Base-by-base conservation (phyloP, 2,329 filamentous ascomycete genomes). In the Aureobasidium sp. region DNA sequence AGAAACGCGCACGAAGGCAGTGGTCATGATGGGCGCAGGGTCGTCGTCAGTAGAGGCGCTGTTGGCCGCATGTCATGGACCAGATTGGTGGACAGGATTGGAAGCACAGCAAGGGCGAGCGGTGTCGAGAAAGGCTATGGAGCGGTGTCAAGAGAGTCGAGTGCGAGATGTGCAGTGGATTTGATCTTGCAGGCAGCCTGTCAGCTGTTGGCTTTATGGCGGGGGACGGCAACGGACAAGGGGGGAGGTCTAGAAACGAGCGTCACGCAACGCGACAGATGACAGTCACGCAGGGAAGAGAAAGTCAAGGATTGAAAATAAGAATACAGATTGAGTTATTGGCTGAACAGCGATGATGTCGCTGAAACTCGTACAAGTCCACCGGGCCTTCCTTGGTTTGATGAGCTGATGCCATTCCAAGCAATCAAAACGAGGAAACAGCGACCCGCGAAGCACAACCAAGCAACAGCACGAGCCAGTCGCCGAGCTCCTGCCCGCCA, bases 1-100 rank as follows among this genome's bases (percentile, higher is more conserved):
- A 68, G 91, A 96, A 78, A 99, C 91, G 83, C 94, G 89, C 80
- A 99, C 94, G 77, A 90, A 90, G 74, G 89, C 89, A 76, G 87
- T 84, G 70, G 74, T 75, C 61, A 66, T 66, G 46, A 58, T 66
- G 71, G 67, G 66, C 64, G 67, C 67, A 62, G n/a, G 34, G 53
- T 57, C 57, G 36, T 51, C 26, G 46, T 50, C 23, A 50, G 23
- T 41, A 23, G 6, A 60, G 57, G 57, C 46, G 57, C 46, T 27
- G 57, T 60, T 47, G 57, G 23, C 46, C 46, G 57, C 57, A 60
- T 60, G 46, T 60, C 57, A 50, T 51, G 57, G 34, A 17, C 42
- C 34, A 20, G 9, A 42, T 55, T 17, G 51, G 20, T 55, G 51
- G 23, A 37, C 9, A 5, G 5, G 42, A 20, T 8, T 20, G 39